Evolutionary conservation across 140 eudicot genomes (phyloP).

Genomic region (Bidens hawaiensis): DNA sequence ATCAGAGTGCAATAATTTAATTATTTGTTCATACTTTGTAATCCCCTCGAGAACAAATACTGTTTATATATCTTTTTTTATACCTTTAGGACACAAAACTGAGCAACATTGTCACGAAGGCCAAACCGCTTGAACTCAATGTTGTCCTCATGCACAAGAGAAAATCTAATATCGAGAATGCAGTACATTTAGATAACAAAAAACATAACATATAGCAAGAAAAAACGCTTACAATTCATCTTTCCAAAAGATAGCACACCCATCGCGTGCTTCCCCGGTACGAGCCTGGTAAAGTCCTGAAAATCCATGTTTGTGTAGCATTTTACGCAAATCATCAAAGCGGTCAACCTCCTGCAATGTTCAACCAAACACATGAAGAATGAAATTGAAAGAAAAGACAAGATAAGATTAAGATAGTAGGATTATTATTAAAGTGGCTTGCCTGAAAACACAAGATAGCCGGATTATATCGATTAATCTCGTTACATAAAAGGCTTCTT

Average conservation of each 20-base stretch:
- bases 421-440: too few species aligned
- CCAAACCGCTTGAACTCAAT: slow-evolving; percentile 71
- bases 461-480: slow-evolving; percentile 50
- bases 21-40: background rate
- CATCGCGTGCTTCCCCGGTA: slow-evolving; percentile 78
- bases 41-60: background rate
- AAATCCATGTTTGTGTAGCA: slow-evolving; percentile 60
- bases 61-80: too few species aligned
- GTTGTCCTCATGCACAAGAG: slow-evolving; percentile 58
- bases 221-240: slow-evolving; percentile 45
- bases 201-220: background rate
- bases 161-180: too few species aligned
- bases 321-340: slow-evolving; percentile 53
- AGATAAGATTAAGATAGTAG: too few species aligned
- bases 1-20: too few species aligned
- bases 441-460: slow-evolving; percentile 86
- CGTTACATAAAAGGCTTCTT: slow-evolving; percentile 40
- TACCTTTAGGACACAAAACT: slow-evolving; percentile 88
- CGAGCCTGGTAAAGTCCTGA: slow-evolving; percentile 85
- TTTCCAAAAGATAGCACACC: slow-evolving; percentile 91
- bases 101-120: slow-evolving; percentile 85
- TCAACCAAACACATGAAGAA: too few species aligned
- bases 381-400: too few species aligned
- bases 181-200: too few species aligned
- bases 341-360: slow-evolving; percentile 74